A percentile compares a stretch with the other conserved stretches of the same genome.
Evolutionary conservation across 2,329 filamentous ascomycete genomes (phyloP).

Genomic region (Aureobasidium sp.): DNA sequence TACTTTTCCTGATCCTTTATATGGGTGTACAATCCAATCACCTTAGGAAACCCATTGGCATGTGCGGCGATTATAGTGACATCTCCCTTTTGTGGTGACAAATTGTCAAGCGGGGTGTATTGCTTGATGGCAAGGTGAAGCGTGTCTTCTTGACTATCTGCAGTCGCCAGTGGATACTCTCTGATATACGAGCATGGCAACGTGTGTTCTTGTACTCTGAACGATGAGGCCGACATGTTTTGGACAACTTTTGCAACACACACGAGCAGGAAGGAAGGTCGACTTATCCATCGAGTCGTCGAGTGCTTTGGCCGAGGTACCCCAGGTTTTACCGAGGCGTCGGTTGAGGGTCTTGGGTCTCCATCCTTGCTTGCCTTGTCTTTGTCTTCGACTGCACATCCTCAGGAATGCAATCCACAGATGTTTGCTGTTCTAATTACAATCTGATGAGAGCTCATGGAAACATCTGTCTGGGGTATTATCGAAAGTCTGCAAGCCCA

Average conservation of each 20-base stretch:
- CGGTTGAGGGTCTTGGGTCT: neutral
- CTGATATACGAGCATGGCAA: constrained; percentile 71
- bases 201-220: constrained; percentile 66
- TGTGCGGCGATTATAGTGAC: constrained; percentile 81
- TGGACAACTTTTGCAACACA: neutral
- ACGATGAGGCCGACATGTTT: constrained; percentile 39
- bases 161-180: constrained; percentile 69
- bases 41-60: constrained; percentile 87
- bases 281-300: neutral
- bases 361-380: neutral
- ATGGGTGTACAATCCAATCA: neutral
- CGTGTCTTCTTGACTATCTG: constrained; percentile 64
- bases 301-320: constrained; percentile 1
- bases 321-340: constrained; percentile 3
- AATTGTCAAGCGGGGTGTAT: constrained; percentile 71
- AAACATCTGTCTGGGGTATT: neutral
- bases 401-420: neutral
- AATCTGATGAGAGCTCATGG: neutral
- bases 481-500: too few relatives aligned
- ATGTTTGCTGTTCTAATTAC: neutral
- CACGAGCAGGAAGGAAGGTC: neutral
- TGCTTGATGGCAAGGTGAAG: constrained; percentile 76
- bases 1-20: neutral
- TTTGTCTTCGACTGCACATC: neutral
- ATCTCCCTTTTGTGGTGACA: constrained; percentile 61